Evolutionary conservation across 306 rosid genomes (phyloP).

Genomic region (Pterocarpus santalinus): DNA sequence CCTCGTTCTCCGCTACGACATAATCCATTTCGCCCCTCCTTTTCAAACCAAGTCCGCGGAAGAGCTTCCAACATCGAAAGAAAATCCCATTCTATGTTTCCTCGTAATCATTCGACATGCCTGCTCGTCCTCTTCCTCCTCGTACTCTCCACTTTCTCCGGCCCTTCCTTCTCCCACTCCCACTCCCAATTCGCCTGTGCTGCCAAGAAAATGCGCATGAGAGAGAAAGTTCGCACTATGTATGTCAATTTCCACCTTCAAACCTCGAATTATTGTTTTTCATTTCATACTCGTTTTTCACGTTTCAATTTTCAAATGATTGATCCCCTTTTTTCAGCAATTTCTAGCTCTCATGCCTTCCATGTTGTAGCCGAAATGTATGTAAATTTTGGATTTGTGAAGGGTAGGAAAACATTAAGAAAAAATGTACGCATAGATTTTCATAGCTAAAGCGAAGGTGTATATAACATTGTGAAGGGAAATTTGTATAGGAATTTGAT

Average conservation of each 20-base stretch:
- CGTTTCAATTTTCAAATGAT: conserved; percentile 22
- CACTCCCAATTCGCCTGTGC: conserved; percentile 54
- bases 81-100: conserved; percentile 51
- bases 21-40: conserved; percentile 23
- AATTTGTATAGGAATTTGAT: too few species aligned
- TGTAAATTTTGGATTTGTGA: conserved; percentile 6
- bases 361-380: neutral
- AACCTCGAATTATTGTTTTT: conserved; percentile 17
- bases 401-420: conserved; percentile 1
- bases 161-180: conserved; percentile 48
- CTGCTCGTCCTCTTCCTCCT: conserved; percentile 59
- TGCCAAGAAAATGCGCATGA: conserved; percentile 79
- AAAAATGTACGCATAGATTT: neutral
- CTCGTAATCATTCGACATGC: conserved; percentile 54
- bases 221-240: conserved; percentile 91
- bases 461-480: neutral
- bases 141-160: conserved; percentile 49
- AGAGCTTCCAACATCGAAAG: neutral
- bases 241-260: conserved; percentile 41
- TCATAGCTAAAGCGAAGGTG: neutral
- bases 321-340: neutral
- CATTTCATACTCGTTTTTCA: neutral
- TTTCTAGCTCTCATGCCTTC: neutral
- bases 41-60: conserved; percentile 39
- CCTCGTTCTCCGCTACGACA: conserved; percentile 14